These are phyloP conservation scores for Ephemerocybe angulata DNA, from an alignment of 768 basidiomycete genomes.

Conservation along the genomic window DNA sequence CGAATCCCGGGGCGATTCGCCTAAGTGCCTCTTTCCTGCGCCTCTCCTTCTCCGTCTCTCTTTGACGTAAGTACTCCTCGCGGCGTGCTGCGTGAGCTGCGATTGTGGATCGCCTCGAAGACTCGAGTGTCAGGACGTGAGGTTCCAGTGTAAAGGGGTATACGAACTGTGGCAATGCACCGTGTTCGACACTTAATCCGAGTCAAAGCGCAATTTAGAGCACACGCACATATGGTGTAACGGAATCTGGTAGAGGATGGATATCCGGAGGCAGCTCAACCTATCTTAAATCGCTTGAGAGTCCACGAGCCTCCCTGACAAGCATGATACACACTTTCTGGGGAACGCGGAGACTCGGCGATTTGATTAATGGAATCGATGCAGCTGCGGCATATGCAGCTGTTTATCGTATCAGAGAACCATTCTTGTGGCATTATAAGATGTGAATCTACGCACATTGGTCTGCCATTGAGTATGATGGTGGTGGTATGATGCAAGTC, in stretches of 20 bases:
- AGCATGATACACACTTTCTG: conserved; percentile 50
- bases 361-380: conserved; percentile 84
- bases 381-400: conserved; percentile 78
- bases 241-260: conserved; percentile 88
- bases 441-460: conserved; percentile 5
- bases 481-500: background rate
- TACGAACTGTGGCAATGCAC: conserved; percentile 64
- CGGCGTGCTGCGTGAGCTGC: conserved; percentile 63
- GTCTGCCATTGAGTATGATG: conserved; percentile 4
- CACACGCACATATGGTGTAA: conserved; percentile 73
- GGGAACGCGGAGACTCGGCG: conserved; percentile 85
- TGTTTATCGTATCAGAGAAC: conserved; percentile 15
- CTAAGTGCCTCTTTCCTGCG: conserved; percentile 64
- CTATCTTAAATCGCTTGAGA: conserved; percentile 35
- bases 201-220: background rate
- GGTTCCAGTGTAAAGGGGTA: conserved; percentile 94
- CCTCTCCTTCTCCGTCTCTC: conserved; percentile 75
- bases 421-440: too few species aligned
- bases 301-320: background rate
- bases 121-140: conserved; percentile 74
- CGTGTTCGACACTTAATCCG: conserved; percentile 4
- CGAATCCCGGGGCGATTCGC: conserved; percentile 81
- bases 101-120: conserved; percentile 64
- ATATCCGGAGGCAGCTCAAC: conserved; percentile 86
- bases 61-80: conserved; percentile 63